Base-by-base conservation (phyloP, 2,329 filamentous ascomycete genomes). In the Diaporthe destruens region DNA sequence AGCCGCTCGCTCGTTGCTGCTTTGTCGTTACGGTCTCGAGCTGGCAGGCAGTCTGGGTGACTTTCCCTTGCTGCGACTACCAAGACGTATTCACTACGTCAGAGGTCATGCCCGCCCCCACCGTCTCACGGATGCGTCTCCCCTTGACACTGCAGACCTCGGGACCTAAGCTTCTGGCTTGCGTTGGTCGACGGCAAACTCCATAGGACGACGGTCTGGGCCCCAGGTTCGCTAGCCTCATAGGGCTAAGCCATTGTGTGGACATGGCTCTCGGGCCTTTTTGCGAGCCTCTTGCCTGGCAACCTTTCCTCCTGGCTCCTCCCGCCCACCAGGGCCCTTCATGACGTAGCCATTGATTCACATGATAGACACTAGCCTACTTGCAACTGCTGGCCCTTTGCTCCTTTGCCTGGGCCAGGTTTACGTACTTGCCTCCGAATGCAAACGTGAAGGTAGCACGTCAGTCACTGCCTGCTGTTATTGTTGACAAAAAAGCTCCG, bases 311-410 rank as follows among this genome's bases (percentile, higher is more conserved):
- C 36, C 32, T 49, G 25, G 44, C 47, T 47, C 47, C 16, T 53
- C 36, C 32, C 57, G 25, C 55, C 47, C 47, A 23, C 47, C 55
- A 57, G 34, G 44, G 44, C 44, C 55, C 36, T 61, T 42, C 68
- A 70, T 70, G 68, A 70, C 68, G 68, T 70, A 70, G 68, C 9
- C 44, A 23, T 20, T 70, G 68, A 53, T 70, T 70, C 68, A 70
- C 68, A 70, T 70, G 68, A 70, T 70, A 59, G 53, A 25, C 61
- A 66, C 61, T 66, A 53, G 61, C 29, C 42, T 49, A 32, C 57
- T 47, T 47, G 57, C 57, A 47, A 69, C 29, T 69, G 54, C 56
- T 57, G 36, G 66, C 9, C 47, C 34, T 61, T 61, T 54, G 42
- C 68, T 14, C 34, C n/a, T 67, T 59, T 59, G 55, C 55, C 55